Conservation (phyloP, 495 filamentous ascomycete species). For the Cercophora samala region DNA sequence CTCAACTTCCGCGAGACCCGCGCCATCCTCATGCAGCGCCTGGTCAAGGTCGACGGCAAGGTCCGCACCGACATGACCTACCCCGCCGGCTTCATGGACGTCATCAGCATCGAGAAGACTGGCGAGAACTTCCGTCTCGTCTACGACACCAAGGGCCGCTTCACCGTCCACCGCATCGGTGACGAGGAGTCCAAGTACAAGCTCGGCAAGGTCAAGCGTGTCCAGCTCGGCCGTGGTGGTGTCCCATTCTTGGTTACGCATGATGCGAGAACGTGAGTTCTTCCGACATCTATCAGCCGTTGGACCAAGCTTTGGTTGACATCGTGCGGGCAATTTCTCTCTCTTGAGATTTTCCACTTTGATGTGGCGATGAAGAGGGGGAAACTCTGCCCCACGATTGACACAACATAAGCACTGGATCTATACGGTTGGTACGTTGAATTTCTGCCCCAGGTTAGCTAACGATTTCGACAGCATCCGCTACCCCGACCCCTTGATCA, state of each 20-base stretch:
- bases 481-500: slow-evolving; percentile 95
- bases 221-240: slow-evolving; percentile 97
- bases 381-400: slow-evolving; percentile 9
- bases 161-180: slow-evolving; percentile 99
- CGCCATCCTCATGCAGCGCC: slow-evolving; percentile 98
- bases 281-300: slow-evolving; percentile 96
- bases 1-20: slow-evolving; percentile 96
- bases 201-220: slow-evolving; percentile 98
- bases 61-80: slow-evolving; percentile 98
- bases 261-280: slow-evolving; percentile 99
- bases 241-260: slow-evolving; percentile 99
- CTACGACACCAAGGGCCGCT: slow-evolving; percentile 99
- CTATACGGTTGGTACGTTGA: slow-evolving; percentile 49
- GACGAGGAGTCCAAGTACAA: slow-evolving; percentile 98
- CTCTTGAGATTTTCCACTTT: neutral
- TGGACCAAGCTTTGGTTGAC: slow-evolving; percentile 97
- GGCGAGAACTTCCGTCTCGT: slow-evolving; percentile 99
- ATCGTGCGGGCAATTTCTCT: slow-evolving; percentile 30
- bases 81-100: slow-evolving; percentile 99
- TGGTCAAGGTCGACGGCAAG: slow-evolving; percentile 99
- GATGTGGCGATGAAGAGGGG: slow-evolving; percentile 4
- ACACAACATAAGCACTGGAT: slow-evolving; percentile 26
- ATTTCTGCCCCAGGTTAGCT: slow-evolving; percentile 35
- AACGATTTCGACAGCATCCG: slow-evolving; percentile 69
- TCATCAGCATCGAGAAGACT: slow-evolving; percentile 98